A percentile compares a stretch with the other conserved stretches of the same genome.
phyloP scores from a whole-genome alignment of 2,329 filamentous ascomycete species.

The Didymella sp. region DNA sequence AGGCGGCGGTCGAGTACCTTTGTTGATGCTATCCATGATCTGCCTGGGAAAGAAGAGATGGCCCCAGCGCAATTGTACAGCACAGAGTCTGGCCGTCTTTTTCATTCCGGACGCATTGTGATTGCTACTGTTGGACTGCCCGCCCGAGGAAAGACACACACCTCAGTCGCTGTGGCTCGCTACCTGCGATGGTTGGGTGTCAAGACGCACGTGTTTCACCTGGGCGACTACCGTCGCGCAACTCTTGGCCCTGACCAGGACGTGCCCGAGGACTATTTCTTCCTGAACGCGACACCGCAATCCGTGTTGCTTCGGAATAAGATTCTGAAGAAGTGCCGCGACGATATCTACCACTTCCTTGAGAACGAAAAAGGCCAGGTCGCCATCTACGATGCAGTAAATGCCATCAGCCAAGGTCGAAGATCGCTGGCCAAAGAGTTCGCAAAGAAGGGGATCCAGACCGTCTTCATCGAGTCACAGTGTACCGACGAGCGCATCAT shows the following conservation, averaged over 20 bases:
- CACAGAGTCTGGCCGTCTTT: slow-evolving; percentile 94
- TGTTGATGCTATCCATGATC: slow-evolving; percentile 95
- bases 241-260: slow-evolving; percentile 83
- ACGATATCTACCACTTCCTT: slow-evolving; percentile 95
- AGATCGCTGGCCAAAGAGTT: slow-evolving; percentile 92
- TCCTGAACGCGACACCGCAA: slow-evolving; percentile 87
- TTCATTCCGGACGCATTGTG: slow-evolving; percentile 95
- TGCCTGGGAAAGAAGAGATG: slow-evolving; percentile 81
- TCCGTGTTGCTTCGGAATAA: slow-evolving; percentile 96
- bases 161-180: slow-evolving; percentile 91
- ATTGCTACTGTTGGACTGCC: slow-evolving; percentile 97
- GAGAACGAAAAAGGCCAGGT: slow-evolving; percentile 98
- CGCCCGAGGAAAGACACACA: slow-evolving; percentile 96
- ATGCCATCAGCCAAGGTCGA: slow-evolving; percentile 82
- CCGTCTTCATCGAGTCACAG: slow-evolving; percentile 94
- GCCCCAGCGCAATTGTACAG: slow-evolving; percentile 97
- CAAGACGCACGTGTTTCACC: slow-evolving; percentile 96
- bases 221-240: slow-evolving; percentile 93
- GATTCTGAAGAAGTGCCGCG: slow-evolving; percentile 95
- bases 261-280: slow-evolving; percentile 97
- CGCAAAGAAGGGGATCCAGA: slow-evolving; percentile 95
- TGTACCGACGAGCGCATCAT: slow-evolving; percentile 94
- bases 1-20: slow-evolving; percentile 93
- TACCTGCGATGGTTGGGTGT: slow-evolving; percentile 97
- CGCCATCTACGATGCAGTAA: slow-evolving; percentile 98